Conservation (phyloP, 805 yeast species). For the Monosporozyma yasuniensis region DNA sequence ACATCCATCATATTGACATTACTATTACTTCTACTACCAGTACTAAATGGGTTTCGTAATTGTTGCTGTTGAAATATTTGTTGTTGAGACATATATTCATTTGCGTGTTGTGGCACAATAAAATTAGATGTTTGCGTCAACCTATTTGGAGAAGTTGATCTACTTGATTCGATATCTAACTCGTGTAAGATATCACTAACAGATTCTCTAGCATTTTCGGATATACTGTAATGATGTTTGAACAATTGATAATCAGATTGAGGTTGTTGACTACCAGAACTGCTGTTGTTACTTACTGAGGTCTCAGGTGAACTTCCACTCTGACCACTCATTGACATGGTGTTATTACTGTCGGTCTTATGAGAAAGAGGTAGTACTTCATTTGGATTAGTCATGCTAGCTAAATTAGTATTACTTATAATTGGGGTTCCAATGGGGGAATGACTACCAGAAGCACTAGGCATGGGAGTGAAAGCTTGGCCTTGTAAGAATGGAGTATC, state of each 20-base stretch:
- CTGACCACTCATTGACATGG: not conserved
- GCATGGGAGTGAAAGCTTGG: not conserved
- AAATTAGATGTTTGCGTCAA: not conserved
- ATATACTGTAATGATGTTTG: constrained; percentile 23
- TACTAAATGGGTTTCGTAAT: constrained; percentile 1
- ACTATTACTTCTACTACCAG: not conserved
- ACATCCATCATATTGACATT: not conserved
- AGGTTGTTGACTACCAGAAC: not conserved
- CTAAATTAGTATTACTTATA: not conserved
- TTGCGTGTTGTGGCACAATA: not conserved
- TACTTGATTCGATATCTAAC: constrained; percentile 6
- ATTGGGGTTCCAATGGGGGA: constrained; percentile 18
- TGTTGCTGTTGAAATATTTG: not conserved
- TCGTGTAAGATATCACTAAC: constrained; percentile 17
- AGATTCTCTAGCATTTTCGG: constrained; percentile 18
- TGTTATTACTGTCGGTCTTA: not conserved
- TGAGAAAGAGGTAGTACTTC: not conserved
- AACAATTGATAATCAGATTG: constrained; percentile 17
- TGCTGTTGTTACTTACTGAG: not conserved
- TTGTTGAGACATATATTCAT: not conserved
- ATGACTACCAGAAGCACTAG: not conserved
- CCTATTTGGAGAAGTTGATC: not conserved
- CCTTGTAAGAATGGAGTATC: not conserved
- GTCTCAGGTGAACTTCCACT: not conserved
- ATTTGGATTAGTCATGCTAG: not conserved